Evolutionary conservation across 306 rosid species (phyloP), one percentile per base, ranked within the genome.

Genomic region (Vigna reflexopilosa): DNA sequence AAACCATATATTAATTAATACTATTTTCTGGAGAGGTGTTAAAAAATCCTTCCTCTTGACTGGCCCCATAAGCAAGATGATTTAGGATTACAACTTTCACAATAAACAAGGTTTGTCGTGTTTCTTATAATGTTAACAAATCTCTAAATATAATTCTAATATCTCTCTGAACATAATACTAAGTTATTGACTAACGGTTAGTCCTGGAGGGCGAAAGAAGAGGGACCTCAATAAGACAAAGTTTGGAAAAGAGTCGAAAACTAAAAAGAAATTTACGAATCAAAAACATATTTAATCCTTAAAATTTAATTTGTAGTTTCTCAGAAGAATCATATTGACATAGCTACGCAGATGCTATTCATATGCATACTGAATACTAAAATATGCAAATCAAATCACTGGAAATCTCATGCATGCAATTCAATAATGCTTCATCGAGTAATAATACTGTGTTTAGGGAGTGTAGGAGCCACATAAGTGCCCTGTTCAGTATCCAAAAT

Each of bases 341-440:
- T 59, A 11, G 15, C 17, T 28, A 44, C 1, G 20, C 34, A 26
- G 49, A n/a, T 26, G 61, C 34, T 63, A 49, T 12, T 17, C 9
- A 32, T 5, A 76, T 6, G 22, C 62, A 34, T 51, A 19, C 40
- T 14, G 22, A 32, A 20, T 28, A 44, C 48, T 26, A 58, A 10
- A 74, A 26, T 95, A 95, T 68, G 93, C 88, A 17, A 93, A 81
- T 67, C 98, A 93, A 70, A 95, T 93, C 77, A 88, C 63, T 1
- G 99, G 96, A 80, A 91, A 95, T 52, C 97, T 82, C 98, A 91
- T 51, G 87, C 98, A 91, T 51, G 87, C 87, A 75, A 77, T 93
- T 95, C 82, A 95, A 84, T 57, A 83, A 45, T 20, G 89, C 83
- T 70, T 93, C 99, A 7, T 94, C 99, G 10, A 95, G 90, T 55